Percentiles rank a stretch among this genome's conserved stretches.
phyloP scores from a whole-genome alignment of 257 asterid species.

The Verbascum thapsus region DNA sequence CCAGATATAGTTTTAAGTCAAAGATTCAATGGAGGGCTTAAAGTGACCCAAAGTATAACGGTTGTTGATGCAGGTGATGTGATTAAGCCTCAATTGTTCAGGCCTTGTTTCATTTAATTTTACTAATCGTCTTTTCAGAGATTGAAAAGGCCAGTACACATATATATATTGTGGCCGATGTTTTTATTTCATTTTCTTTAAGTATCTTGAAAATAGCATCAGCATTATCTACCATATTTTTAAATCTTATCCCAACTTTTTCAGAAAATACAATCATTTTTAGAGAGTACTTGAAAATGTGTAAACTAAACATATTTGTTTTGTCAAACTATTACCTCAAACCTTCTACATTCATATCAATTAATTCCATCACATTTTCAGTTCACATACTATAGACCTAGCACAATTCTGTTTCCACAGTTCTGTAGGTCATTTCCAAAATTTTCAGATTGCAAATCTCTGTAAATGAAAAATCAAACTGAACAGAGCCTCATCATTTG shows the following conservation, averaged over 20 bases:
- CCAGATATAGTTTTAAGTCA: background rate
- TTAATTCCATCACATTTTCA: background rate
- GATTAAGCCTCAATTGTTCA: background rate
- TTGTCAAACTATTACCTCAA: background rate
- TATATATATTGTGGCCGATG: too few relatives aligned
- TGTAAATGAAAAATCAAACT: background rate
- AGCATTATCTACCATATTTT: too few relatives aligned
- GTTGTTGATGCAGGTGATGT: too few relatives aligned
- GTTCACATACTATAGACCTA: background rate
- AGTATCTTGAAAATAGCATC: too few relatives aligned
- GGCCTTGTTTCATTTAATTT: background rate
- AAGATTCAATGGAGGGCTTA: background rate
- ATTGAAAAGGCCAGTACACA: background rate
- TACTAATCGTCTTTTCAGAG: background rate
- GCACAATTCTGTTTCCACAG: background rate
- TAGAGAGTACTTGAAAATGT: background rate
- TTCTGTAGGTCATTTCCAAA: too few relatives aligned
- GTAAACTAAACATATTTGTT: background rate
- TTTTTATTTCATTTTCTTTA: too few relatives aligned
- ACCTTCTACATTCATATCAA: background rate
- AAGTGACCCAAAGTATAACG: background rate
- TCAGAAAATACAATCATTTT: background rate
- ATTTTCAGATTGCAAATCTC: background rate
- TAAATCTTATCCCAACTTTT: background rate
- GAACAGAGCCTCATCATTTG: background rate